Base-by-base conservation (phyloP, 352 stramenopile species). In the Pythium utonaiense region DNA sequence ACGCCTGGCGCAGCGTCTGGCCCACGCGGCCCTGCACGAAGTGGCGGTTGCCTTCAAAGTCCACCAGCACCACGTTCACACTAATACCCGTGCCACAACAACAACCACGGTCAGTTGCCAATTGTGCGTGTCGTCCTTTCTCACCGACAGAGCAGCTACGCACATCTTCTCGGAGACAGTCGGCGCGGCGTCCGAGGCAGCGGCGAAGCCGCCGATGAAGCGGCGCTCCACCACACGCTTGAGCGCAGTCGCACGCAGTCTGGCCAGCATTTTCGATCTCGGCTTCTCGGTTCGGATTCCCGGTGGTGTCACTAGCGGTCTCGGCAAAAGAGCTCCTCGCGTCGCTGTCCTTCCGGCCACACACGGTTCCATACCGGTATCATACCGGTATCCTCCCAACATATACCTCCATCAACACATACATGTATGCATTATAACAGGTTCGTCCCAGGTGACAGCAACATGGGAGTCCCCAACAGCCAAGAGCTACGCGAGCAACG, bases 1-100 rank as follows among this genome's bases (percentile, higher is more conserved):
- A 96, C 57, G 83, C 86, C 60, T 96, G 62, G 52, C 78, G 81
- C 62, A 96, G 74, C 53, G 85, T 92, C 73, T 95, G 85, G 30
- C 86, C 86, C 56, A 82, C 72, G 52, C 85, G 86, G 40, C 86
- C 86, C 68, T 90, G 73, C 28, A 95, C 66, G 49, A 89, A 73
- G 74, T 96, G 86, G 67, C 86, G 86, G 70, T 93, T 89, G 70
- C 86, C 86, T 55, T 93, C 83, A 57, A 80, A 96, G 78, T 96
- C 85, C 53, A 96, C 75, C 6, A 96, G 80, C 61, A 84, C 77
- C 27, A 96, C 83, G 60, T 89, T 93, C 41, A 94, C 85, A 16
- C 84, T 94, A 64, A 3, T 22, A 47, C 31, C 27, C 63, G 41
- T 25, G 51, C 25, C 24, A 59, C 28, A 44, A 13, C 24, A 7